A percentile compares a stretch with the other conserved stretches of the same genome.
phyloP scores from a whole-genome alignment of 768 basidiomycete genomes.

The Trametes coccinea region DNA sequence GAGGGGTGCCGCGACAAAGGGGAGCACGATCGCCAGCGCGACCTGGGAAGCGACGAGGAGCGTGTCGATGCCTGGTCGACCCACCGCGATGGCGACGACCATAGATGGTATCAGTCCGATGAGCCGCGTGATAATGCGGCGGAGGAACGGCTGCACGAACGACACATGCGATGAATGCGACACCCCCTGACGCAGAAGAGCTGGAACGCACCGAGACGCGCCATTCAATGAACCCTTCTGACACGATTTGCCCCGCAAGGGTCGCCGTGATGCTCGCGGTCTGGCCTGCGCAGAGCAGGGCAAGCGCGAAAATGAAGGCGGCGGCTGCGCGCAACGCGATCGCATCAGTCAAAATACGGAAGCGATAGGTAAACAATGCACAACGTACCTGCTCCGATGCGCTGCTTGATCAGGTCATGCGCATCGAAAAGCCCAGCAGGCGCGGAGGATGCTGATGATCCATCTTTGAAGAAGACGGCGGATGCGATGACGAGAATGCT shows the following conservation, averaged over 20 bases:
- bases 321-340: constrained; percentile 50
- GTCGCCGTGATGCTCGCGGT: constrained; percentile 89
- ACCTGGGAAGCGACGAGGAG: constrained; percentile 87
- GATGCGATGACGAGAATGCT: constrained; percentile 83
- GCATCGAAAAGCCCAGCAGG: constrained; percentile 85
- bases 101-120: constrained; percentile 83
- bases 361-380: constrained; percentile 2
- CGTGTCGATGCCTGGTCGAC: constrained; percentile 65
- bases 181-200: constrained; percentile 27
- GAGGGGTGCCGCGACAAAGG: constrained; percentile 79
- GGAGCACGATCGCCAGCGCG: constrained; percentile 76
- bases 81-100: constrained; percentile 75
- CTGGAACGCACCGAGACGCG: constrained; percentile 59
- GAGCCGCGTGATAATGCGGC: constrained; percentile 78
- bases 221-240: constrained; percentile 90
- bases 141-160: constrained; percentile 60
- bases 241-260: constrained; percentile 85
- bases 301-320: constrained; percentile 83
- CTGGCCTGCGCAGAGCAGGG: constrained; percentile 85
- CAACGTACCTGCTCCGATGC: constrained; percentile 64
- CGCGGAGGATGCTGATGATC: constrained; percentile 34
- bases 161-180: background rate
- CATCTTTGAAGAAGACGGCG: constrained; percentile 71
- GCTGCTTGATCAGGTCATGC: constrained; percentile 63
- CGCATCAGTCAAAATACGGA: constrained; percentile 4